Evolutionary conservation across 495 filamentous ascomycete species (phyloP).

Genomic region (Xylaria acuta): DNA sequence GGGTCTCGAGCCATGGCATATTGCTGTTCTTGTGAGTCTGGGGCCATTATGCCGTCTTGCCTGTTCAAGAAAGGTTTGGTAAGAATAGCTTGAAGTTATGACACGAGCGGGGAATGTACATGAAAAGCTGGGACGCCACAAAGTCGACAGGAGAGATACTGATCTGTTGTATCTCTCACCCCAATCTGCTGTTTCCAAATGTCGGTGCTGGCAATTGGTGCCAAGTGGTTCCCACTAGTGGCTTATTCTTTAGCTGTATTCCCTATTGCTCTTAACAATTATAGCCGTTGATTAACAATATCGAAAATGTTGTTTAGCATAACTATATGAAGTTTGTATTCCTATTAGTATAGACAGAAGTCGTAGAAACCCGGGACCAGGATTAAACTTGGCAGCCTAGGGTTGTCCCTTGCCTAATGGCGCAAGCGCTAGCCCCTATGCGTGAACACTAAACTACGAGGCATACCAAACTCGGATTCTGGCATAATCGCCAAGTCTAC

Average conservation of each 20-base stretch:
- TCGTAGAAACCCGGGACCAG: neutral
- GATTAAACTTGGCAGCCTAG: neutral
- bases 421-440: neutral
- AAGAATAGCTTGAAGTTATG: neutral
- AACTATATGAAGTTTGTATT: neutral
- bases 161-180: neutral
- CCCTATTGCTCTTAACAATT: no score
- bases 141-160: no score
- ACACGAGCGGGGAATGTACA: neutral
- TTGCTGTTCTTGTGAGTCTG: neutral
- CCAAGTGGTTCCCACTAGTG: neutral
- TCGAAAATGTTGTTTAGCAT: no score
- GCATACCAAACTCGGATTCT: no score
- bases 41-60: neutral
- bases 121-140: neutral
- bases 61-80: neutral
- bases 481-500: no score
- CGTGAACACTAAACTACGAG: neutral
- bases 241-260: no score
- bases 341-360: neutral
- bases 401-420: neutral
- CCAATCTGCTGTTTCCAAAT: neutral
- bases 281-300: no score
- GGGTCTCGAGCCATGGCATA: neutral
- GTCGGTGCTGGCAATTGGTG: neutral